A percentile compares a stretch with the other conserved stretches of the same genome.
These are phyloP conservation scores for Chaetomium sp. DNA, from an alignment of 2,329 filamentous ascomycete species.

Conservation along the genomic window DNA sequence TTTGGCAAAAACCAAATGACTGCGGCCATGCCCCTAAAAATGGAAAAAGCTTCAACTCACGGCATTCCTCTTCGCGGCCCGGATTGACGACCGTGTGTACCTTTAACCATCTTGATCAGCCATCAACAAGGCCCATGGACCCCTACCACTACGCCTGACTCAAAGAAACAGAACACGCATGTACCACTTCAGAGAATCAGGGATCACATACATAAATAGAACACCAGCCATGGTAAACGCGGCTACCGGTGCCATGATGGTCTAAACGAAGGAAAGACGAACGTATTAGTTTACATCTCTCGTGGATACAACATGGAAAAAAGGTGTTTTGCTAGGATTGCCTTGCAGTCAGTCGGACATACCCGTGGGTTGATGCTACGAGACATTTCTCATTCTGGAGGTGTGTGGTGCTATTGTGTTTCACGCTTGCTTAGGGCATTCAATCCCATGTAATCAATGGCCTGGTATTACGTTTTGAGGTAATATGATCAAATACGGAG, in stretches of 20 bases:
- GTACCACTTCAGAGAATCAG: not conserved
- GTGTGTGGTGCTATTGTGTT: not conserved
- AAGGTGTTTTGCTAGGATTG: not conserved
- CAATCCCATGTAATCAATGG: too few species aligned
- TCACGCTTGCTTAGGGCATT: too few species aligned
- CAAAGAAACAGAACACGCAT: not conserved
- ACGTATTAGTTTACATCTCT: too few species aligned
- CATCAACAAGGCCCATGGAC: not conserved
- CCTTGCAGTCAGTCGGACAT: not conserved
- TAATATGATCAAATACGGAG: too few species aligned
- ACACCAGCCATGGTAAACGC: constrained; percentile 24
- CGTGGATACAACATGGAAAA: too few species aligned
- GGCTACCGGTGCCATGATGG: constrained; percentile 19
- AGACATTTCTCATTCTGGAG: not conserved
- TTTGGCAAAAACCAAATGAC: too few species aligned
- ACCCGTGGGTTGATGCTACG: constrained; percentile 9
- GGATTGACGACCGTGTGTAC: constrained; percentile 22
- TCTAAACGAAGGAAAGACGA: constrained; percentile 4
- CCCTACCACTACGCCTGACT: not conserved
- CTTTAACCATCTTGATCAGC: not conserved
- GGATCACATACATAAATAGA: constrained; percentile 12
- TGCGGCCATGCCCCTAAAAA: not conserved
- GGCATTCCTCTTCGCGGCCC: constrained; percentile 19
- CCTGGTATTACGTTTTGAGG: too few species aligned
- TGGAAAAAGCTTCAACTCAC: constrained; percentile 7